These are phyloP conservation scores for Phytophthora meadii DNA, from an alignment of 352 stramenopile species.

Conservation along the genomic window DNA sequence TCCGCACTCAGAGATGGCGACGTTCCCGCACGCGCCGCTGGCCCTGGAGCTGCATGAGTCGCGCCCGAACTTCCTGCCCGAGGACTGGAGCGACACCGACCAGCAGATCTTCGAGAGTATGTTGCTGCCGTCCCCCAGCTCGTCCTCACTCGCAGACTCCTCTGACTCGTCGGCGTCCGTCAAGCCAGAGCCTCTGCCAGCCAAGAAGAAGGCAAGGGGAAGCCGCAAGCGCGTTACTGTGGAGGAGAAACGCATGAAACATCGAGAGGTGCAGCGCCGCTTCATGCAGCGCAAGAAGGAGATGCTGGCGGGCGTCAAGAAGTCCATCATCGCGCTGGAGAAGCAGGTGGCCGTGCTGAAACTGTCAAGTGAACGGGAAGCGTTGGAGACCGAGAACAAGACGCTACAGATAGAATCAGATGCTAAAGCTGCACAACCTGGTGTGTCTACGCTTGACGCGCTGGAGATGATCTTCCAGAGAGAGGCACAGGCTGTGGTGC, in stretches of 20 bases:
- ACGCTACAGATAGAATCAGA: slow-evolving; percentile 31
- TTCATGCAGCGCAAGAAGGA: slow-evolving; percentile 68
- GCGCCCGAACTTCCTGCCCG: slow-evolving; percentile 29
- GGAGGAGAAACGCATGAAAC: slow-evolving; percentile 56
- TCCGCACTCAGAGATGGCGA: slow-evolving; percentile 21
- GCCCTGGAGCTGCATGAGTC: slow-evolving; percentile 30
- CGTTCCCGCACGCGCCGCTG: slow-evolving; percentile 25
- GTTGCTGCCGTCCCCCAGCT: slow-evolving; percentile 35
- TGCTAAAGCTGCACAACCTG: not conserved
- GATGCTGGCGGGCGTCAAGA: slow-evolving; percentile 43
- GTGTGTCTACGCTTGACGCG: slow-evolving; percentile 24
- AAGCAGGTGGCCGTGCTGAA: slow-evolving; percentile 46
- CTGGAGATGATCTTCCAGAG: slow-evolving; percentile 42
- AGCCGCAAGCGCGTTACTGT: slow-evolving; percentile 36
- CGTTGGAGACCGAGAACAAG: slow-evolving; percentile 49
- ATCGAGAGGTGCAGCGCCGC: slow-evolving; percentile 57
- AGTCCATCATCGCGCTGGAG: slow-evolving; percentile 40
- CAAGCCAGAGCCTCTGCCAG: slow-evolving; percentile 1
- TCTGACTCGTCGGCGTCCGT: slow-evolving; percentile 20
- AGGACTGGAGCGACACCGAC: slow-evolving; percentile 52
- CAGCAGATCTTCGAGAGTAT: slow-evolving; percentile 59
- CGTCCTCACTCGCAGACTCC: slow-evolving; percentile 27
- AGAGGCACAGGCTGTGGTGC: slow-evolving; percentile 41
- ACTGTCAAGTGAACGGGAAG: slow-evolving; percentile 40
- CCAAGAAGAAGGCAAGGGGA: slow-evolving; percentile 30